These are phyloP conservation scores for Cladosporium colombiae DNA, from an alignment of 2,329 filamentous ascomycete species.

Conservation along the genomic window DNA sequence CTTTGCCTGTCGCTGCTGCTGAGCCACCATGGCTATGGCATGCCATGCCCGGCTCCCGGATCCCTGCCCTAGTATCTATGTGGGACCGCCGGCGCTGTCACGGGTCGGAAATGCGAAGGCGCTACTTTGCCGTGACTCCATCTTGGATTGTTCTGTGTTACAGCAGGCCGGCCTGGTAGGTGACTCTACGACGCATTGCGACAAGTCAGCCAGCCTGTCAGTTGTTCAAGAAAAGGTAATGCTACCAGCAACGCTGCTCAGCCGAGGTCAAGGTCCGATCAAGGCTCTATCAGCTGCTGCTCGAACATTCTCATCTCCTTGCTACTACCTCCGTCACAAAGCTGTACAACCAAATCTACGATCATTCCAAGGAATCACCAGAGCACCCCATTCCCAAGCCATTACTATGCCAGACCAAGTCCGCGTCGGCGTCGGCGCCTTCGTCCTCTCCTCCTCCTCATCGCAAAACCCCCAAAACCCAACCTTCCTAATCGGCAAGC, in stretches of 20 bases:
- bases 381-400: not conserved
- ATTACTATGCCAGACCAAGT: constrained; percentile 17
- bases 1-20: constrained; percentile 1
- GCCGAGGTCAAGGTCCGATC: not conserved
- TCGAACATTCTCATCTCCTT: not conserved
- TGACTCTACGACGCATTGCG: not conserved
- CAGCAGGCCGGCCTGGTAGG: not conserved
- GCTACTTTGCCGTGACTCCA: not conserved
- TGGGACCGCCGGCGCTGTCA: constrained; percentile 15
- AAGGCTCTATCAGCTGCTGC: not conserved
- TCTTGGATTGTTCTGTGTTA: not conserved
- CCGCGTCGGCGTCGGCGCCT: constrained; percentile 51
- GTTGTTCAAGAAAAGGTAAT: not conserved
- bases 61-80: constrained; percentile 11
- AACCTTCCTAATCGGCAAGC: constrained; percentile 50
- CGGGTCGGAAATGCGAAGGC: not conserved
- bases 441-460: constrained; percentile 37
- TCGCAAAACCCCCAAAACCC: constrained; percentile 29
- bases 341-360: not conserved
- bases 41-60: constrained; percentile 8
- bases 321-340: not conserved
- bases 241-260: not conserved
- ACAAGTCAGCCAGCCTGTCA: not conserved
- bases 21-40: constrained; percentile 7
- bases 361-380: not conserved